Conservation (phyloP, 441 rosid species). For the Croton laevigatus region DNA sequence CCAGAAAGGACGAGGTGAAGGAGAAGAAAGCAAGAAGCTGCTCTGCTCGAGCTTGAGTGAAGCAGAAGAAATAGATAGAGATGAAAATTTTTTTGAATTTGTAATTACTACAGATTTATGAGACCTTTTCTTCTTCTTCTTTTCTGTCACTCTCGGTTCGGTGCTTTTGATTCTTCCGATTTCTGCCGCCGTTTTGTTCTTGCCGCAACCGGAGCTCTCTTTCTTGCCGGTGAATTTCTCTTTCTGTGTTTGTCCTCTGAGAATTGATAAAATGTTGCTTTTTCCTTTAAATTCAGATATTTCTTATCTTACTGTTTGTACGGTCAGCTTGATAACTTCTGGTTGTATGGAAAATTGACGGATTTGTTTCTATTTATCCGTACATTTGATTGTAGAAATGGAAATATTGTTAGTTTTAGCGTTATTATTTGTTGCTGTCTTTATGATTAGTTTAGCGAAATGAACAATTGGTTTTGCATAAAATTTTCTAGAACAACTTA, state of each 20-base stretch:
- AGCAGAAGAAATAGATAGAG: not conserved
- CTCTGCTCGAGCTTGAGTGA: not conserved
- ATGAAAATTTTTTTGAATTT: not conserved
- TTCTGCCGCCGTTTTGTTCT: conserved; percentile 3
- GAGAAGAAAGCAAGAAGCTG: not conserved
- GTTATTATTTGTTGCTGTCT: not conserved
- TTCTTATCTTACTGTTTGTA: not conserved
- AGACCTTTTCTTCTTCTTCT: not conserved
- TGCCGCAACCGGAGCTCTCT: not conserved
- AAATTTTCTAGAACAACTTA: not conserved
- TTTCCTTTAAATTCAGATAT: not conserved
- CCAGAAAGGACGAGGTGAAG: not conserved
- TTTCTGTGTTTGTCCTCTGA: not conserved
- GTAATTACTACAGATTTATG: not conserved
- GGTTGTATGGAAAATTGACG: not conserved
- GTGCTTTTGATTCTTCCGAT: not conserved
- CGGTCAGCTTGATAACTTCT: not conserved
- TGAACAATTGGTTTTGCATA: not conserved
- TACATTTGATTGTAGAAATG: not conserved
- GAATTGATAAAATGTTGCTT: conserved; percentile 1
- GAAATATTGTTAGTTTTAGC: not conserved
- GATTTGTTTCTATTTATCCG: too few species aligned
- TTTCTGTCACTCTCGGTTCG: not conserved
- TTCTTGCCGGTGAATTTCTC: conserved; percentile 9
- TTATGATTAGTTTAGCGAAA: not conserved